phyloP scores from a whole-genome alignment of 176 grass and related monocot species.

The Lolium multiflorum region DNA sequence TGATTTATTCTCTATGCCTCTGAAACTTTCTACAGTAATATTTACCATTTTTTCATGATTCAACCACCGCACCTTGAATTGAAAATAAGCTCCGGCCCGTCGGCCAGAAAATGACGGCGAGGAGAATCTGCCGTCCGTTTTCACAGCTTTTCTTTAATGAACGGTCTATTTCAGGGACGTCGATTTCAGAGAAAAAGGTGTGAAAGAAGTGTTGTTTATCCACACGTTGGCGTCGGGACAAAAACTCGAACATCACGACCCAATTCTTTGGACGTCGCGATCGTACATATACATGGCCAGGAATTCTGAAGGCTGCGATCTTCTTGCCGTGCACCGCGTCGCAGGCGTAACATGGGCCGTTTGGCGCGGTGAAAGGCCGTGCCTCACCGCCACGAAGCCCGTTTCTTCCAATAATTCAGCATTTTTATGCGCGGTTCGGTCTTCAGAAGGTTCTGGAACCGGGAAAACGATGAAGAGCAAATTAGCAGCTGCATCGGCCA shows the following conservation, averaged over 20 bases:
- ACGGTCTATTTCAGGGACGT: not conserved
- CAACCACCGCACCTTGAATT: not conserved
- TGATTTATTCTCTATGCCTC: not conserved
- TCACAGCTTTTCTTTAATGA: not conserved
- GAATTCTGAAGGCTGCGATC: not conserved
- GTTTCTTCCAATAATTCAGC: no score
- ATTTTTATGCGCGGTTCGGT: no score
- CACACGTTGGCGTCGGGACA: not conserved
- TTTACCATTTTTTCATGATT: not conserved
- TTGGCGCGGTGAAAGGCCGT: no score
- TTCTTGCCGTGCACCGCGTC: conserved; percentile 29
- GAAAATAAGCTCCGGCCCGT: not conserved
- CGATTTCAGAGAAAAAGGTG: not conserved
- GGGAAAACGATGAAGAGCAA: no score
- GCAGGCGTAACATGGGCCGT: not conserved
- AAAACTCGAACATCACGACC: not conserved
- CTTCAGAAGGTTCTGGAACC: no score
- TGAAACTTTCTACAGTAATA: not conserved
- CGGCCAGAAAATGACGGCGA: not conserved
- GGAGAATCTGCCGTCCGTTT: conserved; percentile 8
- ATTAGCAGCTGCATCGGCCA: no score
- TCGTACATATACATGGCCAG: not conserved
- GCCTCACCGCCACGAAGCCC: no score
- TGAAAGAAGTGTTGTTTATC: not conserved
- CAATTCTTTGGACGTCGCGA: not conserved